Percentiles rank a stretch among this genome's conserved stretches.
Evolutionary conservation across 495 filamentous ascomycete species (phyloP).

Genomic region (Penicillium malachiteum): DNA sequence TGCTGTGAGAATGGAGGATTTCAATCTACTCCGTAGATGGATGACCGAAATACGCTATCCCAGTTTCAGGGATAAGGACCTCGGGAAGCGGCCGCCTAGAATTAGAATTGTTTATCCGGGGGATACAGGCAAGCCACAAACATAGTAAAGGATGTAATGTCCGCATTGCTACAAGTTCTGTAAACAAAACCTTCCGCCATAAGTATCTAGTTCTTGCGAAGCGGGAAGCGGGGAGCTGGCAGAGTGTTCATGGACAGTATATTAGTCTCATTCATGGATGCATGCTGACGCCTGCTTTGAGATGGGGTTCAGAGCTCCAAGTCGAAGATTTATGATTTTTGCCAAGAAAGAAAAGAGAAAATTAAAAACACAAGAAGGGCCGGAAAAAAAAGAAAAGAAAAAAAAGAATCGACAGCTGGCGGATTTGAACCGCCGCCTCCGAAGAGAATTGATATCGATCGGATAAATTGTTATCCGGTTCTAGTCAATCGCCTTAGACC

Average conservation of each 20-base stretch:
- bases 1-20: too few relatives aligned
- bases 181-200: not conserved
- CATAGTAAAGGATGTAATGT: not conserved
- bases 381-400: not conserved
- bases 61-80: not conserved
- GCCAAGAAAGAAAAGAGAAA: too few relatives aligned
- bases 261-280: not conserved
- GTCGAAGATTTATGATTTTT: not conserved
- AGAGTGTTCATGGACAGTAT: not conserved
- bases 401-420: not conserved
- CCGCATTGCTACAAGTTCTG: not conserved
- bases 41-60: too few relatives aligned
- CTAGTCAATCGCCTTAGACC: conserved; percentile 23
- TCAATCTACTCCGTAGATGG: too few relatives aligned
- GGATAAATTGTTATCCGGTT: too few relatives aligned
- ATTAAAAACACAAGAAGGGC: not conserved
- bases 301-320: not conserved
- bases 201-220: not conserved
- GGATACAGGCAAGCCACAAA: too few relatives aligned
- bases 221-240: not conserved
- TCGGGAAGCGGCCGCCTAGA: not conserved
- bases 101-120: too few relatives aligned
- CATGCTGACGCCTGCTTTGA: not conserved
- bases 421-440: conserved; percentile 4
- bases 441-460: conserved; percentile 7